phyloP scores from a whole-genome alignment of 2,329 filamentous ascomycete species.

The Canariomyces notabilis region DNA sequence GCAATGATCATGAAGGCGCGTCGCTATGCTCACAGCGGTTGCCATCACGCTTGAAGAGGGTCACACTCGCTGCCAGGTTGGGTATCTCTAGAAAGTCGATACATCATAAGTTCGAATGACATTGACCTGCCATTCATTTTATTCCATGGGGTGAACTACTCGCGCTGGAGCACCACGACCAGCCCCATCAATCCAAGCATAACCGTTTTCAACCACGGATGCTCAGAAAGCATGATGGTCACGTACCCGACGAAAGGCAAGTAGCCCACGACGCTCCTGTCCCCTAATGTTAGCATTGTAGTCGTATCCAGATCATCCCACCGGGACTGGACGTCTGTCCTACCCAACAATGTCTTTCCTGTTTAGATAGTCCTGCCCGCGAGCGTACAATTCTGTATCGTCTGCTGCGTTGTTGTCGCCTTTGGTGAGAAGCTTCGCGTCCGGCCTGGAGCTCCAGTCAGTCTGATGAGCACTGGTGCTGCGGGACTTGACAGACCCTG shows the following conservation, averaged over 20 bases:
- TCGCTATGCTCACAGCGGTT: too few species aligned
- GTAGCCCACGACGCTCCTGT: slow-evolving; percentile 69
- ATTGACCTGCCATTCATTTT: background rate
- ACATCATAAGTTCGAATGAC: too few species aligned
- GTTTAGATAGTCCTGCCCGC: slow-evolving; percentile 79
- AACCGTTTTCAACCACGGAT: slow-evolving; percentile 94
- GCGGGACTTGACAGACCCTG: slow-evolving; percentile 40
- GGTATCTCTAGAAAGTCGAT: background rate
- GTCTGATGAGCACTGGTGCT: background rate
- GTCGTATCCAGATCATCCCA: too few species aligned
- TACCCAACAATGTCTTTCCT: slow-evolving; percentile 86
- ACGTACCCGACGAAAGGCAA: slow-evolving; percentile 95
- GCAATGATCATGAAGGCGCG: too few species aligned
- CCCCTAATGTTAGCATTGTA: slow-evolving; percentile 10
- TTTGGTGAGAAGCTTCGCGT: slow-evolving; percentile 82
- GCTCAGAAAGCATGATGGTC: slow-evolving; percentile 89
- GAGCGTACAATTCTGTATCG: slow-evolving; percentile 84
- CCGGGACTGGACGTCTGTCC: background rate
- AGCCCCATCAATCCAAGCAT: slow-evolving; percentile 94
- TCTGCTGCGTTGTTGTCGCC: slow-evolving; percentile 95
- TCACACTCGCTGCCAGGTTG: too few species aligned
- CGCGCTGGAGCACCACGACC: slow-evolving; percentile 85
- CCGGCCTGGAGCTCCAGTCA: slow-evolving; percentile 35
- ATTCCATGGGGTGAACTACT: slow-evolving; percentile 44
- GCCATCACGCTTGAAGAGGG: too few species aligned